Base-by-base conservation (phyloP, 495 filamentous ascomycete species). In the Mycothermus thermophilus region DNA sequence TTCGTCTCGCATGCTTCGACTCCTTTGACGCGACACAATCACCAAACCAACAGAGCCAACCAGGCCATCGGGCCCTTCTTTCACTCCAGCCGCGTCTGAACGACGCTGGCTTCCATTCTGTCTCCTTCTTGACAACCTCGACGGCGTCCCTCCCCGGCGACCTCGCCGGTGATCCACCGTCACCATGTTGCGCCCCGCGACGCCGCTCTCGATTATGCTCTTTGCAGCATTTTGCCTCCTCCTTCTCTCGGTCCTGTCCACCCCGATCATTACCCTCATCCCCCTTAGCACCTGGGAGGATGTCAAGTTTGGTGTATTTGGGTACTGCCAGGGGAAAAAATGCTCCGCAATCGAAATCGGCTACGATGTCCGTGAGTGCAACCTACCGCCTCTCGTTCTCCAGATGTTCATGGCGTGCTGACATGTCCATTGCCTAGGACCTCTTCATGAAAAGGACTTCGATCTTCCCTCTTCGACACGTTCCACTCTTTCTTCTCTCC, bases 291-390 rank as follows among this genome's bases (percentile, higher is more conserved):
- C 71, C 9, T 90, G 74, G 49, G 51, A 75, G 13, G 75, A 77
- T 39, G 71, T 83, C 43, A 75, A 79, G 35, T 93, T 94, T 59
- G 90, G 90, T 5, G 90, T 96, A 9, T 90, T 95, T 63, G 90
- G 90, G 8, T 93, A 75, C 47, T 97, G 90, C 59, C 64, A 75
- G 34, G 56, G 51, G 5, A 52, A 51, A 18, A 31, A 29, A 19
- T 96, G 90, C 52, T 83, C 69, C 41, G 61, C 61, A n/a, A 73
- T 85, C 38, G 67, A 75, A 49, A 67, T 96, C 41, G 90, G 92
- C 48, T 97, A 97, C 58, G 74, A 76, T 45, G 79, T 75, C 46
- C 70, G 87, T 95, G 63, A 55, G 79, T 76, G 33, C 19, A 23
- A 3, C n/a, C 22, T 29, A 11, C 23, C 22, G 26, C 24, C 17